These are phyloP conservation scores for Populus deltoides DNA, from an alignment of 345 rosid species.

Conservation along the genomic window DNA sequence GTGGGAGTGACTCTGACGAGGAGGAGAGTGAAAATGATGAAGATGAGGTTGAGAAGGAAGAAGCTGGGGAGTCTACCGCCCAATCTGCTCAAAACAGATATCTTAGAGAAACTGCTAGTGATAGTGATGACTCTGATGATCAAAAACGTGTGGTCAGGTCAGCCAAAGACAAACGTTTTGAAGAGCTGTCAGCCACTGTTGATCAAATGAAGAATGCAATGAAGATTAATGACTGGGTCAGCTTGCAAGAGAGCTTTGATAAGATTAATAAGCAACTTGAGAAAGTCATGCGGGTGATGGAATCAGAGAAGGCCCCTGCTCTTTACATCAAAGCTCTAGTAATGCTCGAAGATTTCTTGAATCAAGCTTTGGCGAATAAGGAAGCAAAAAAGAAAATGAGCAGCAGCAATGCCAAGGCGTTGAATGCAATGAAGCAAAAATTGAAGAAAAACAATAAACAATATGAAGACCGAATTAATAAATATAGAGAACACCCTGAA, in stretches of 20 bases:
- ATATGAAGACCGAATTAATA: constrained; percentile 68
- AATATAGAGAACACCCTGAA: constrained; percentile 63
- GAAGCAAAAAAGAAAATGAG: constrained; percentile 98
- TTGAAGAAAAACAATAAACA: constrained; percentile 81
- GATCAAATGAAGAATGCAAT: constrained; percentile 90
- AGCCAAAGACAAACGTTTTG: constrained; percentile 81
- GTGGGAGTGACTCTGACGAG: constrained; percentile 63
- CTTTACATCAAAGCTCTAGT: constrained; percentile 79
- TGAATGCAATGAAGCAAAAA: constrained; percentile 93
- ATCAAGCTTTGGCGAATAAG: constrained; percentile 77
- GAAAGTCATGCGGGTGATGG: constrained; percentile 78
- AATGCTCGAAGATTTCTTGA: constrained; percentile 83
- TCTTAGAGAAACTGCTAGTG: constrained; percentile 51
- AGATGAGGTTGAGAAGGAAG: constrained; percentile 43
- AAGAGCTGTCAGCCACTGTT: constrained; percentile 65
- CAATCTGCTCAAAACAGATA: constrained; percentile 44
- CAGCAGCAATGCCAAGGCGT: constrained; percentile 84
- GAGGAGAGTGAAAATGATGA: constrained; percentile 45
- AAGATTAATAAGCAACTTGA: constrained; percentile 91
- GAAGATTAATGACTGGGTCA: constrained; percentile 95
- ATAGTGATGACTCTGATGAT: constrained; percentile 65
- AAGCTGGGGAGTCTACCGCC: constrained; percentile 29
- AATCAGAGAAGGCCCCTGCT: constrained; percentile 64
- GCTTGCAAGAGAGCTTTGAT: constrained; percentile 77
- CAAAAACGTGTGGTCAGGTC: constrained; percentile 79